Evolutionary conservation across 106 monocot species (phyloP).

Genomic region (Dendrobium officinale): DNA sequence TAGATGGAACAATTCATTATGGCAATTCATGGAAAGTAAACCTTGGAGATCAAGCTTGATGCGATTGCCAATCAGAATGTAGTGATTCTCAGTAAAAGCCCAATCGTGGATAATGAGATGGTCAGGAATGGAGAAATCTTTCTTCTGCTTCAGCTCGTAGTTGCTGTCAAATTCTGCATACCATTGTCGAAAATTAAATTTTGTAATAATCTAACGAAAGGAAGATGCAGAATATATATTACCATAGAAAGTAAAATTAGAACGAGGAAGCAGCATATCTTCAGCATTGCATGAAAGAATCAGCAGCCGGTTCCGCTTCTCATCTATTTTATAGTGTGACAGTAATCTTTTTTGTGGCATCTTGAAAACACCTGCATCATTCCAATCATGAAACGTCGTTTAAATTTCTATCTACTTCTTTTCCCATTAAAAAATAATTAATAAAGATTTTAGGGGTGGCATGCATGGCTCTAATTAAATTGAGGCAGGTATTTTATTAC

Average conservation of each 20-base stretch:
- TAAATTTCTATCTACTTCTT: no score
- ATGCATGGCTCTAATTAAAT: no score
- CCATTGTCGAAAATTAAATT: no score
- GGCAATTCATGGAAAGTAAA: not conserved
- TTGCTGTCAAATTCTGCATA: slow-evolving; percentile 36
- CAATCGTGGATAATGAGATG: slow-evolving; percentile 64
- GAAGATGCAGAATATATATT: not conserved
- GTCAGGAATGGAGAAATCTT: slow-evolving; percentile 40
- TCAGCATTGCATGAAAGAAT: slow-evolving; percentile 78
- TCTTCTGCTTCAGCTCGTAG: slow-evolving; percentile 37
- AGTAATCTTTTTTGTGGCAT: slow-evolving; percentile 82
- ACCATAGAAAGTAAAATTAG: slow-evolving; percentile 96
- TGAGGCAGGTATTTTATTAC: no score
- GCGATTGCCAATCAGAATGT: slow-evolving; percentile 44
- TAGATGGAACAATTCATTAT: no score
- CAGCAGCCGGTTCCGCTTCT: slow-evolving; percentile 47
- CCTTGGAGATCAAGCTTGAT: slow-evolving; percentile 50
- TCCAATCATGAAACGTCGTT: not conserved
- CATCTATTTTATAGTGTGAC: slow-evolving; percentile 84
- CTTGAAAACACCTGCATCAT: slow-evolving; percentile 56
- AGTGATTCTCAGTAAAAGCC: slow-evolving; percentile 49
- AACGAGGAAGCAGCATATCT: slow-evolving; percentile 89
- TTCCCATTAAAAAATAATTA: no score
- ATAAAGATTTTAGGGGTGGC: no score
- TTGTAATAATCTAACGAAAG: not conserved